Evolutionary conservation across 169 alveolate genomes (phyloP), one percentile per base, ranked within the genome.

Genomic region (Babesia bovis): DNA sequence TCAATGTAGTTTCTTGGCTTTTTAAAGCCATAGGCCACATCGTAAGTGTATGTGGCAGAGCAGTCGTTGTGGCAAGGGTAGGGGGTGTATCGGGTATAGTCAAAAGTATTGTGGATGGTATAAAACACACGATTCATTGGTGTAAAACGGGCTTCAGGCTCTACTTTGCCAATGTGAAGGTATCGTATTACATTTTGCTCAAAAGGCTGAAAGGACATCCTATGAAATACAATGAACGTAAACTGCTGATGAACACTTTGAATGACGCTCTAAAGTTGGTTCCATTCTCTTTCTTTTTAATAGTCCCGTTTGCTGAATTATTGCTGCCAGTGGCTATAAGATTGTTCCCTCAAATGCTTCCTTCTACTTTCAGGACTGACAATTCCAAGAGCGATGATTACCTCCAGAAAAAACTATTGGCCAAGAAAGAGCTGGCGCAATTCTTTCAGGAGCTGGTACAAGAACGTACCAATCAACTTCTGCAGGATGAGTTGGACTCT

Each of bases 261-360:
- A 90, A 90, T 45, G 97, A 94, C 60, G 85, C 91, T 32, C 63
- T 91, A 30, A 94, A 94, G 82, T 70, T 93, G 47, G 89, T 93
- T 17, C 97, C 97, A 0, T 91, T 91, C 70, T 94, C 97, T 6
- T 74, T 94, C 75, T 89, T 93, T 61, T 59, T 94, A 5, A 90
- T 94, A 12, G 90, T 93, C 3, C 97, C 97, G 6, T 90, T 93
- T 51, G 96, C 94, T 35, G 97, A 94, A 68, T 83, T 93, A 51
- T 74, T 85, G 50, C 83, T 93, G 42, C 97, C 97, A 12, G 73
- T 94, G n/a, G 93, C 85, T 50, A 79, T 94, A 21, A 84, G 94
- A 30, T 83, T 90, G 38, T 94, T 93, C 84, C 97, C 97, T 5
- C 89, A 91, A 51, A 79, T 93, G 91, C 83, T 93, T 25, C 97